phyloP scores from a whole-genome alignment of 257 asterid genomes.

The Dorcoceras hygrometricum region DNA sequence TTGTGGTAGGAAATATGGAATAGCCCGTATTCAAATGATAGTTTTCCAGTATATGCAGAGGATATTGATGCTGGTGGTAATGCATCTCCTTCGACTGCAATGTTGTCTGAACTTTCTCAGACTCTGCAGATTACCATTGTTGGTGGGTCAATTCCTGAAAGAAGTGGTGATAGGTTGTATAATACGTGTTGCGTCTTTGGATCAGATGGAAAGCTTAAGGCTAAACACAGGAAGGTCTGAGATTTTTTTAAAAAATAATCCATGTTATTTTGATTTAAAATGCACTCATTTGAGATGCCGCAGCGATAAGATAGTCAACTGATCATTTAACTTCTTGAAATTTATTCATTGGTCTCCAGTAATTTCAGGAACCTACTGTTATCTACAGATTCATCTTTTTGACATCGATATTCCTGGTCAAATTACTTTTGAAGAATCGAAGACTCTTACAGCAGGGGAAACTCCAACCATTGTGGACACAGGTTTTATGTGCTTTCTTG shows the following conservation, averaged over 20 bases:
- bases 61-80: conserved; percentile 69
- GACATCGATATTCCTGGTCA: conserved; percentile 85
- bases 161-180: conserved; percentile 61
- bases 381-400: conserved; percentile 75
- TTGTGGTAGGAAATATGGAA: conserved; percentile 81
- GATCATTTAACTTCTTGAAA: conserved; percentile 2
- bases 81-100: conserved; percentile 73
- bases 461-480: conserved; percentile 83
- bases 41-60: conserved; percentile 81
- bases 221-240: conserved; percentile 73
- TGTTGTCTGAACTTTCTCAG: conserved; percentile 70
- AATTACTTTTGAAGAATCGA: conserved; percentile 76
- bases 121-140: conserved; percentile 60
- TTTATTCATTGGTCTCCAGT: conserved; percentile 17
- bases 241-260: conserved; percentile 6
- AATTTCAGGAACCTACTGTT: conserved; percentile 14
- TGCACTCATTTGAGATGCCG: neutral
- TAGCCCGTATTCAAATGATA: conserved; percentile 75
- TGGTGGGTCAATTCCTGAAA: conserved; percentile 86
- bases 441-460: conserved; percentile 84
- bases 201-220: conserved; percentile 64
- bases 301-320: conserved; percentile 4
- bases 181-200: conserved; percentile 80
- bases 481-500: conserved; percentile 41
- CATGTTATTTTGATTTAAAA: conserved; percentile 6